Conservation (phyloP, 2,329 filamentous ascomycete species). For the Cladosporium phlei region DNA sequence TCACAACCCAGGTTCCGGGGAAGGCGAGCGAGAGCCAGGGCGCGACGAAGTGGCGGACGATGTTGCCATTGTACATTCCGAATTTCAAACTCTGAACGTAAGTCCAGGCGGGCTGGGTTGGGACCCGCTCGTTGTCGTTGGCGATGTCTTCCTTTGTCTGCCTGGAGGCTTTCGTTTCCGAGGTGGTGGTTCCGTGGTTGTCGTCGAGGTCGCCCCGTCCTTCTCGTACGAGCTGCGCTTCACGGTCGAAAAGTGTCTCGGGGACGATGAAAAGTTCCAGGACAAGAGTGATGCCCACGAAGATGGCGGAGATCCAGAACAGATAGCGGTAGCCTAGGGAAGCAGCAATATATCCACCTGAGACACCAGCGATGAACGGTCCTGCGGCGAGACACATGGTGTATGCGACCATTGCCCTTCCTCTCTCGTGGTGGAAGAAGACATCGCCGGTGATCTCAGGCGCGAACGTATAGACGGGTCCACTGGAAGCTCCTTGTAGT, state of each 20-base stretch:
- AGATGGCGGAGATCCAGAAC: constrained; percentile 39
- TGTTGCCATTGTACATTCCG: constrained; percentile 32
- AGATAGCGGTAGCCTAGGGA: constrained; percentile 34
- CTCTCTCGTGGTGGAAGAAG: constrained; percentile 40
- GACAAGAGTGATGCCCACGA: constrained; percentile 31
- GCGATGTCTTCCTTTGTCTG: constrained; percentile 19
- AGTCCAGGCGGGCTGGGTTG: constrained; percentile 14
- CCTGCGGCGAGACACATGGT: constrained; percentile 10
- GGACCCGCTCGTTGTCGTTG: constrained; percentile 4
- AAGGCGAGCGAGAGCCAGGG: constrained; percentile 36
- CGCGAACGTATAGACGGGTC: constrained; percentile 37
- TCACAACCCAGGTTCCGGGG: constrained; percentile 40
- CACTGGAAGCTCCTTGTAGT: constrained; percentile 36
- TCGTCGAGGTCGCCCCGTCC: constrained; percentile 15
- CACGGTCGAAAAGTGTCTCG: constrained; percentile 38
- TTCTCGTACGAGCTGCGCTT: constrained; percentile 21
- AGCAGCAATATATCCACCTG: constrained; percentile 39
- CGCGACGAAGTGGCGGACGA: constrained; percentile 33
- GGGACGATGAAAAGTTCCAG: constrained; percentile 36
- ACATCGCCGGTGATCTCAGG: constrained; percentile 40
- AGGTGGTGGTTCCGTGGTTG: constrained; percentile 14
- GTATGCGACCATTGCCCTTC: constrained; percentile 34
- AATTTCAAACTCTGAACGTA: constrained; percentile 33
- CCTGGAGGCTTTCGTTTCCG: constrained; percentile 26
- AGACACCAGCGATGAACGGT: constrained; percentile 30